Evolutionary conservation across 2,329 filamentous ascomycete genomes (phyloP).

Genomic region (Aspergillus quadrilineatus): DNA sequence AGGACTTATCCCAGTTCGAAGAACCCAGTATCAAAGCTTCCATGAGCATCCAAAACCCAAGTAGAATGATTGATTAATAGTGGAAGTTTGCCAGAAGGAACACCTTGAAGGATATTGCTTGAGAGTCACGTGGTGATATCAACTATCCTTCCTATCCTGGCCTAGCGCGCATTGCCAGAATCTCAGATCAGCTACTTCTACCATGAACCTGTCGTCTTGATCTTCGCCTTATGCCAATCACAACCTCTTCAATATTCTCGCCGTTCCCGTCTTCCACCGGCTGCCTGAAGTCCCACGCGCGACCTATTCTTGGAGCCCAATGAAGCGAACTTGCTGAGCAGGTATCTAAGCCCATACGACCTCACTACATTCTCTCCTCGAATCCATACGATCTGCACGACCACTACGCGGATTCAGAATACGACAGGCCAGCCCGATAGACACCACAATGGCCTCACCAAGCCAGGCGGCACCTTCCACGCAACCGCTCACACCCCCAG

Average conservation of each 20-base stretch:
- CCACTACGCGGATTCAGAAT: neutral
- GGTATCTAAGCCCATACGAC: neutral
- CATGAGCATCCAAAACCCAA: too few relatives aligned
- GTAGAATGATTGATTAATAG: too few relatives aligned
- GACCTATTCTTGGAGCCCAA: neutral
- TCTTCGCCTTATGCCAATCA: neutral
- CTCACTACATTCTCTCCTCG: neutral
- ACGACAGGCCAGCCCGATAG: neutral
- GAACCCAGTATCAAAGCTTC: too few relatives aligned
- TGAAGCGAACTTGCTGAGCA: neutral
- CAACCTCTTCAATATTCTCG: constrained; percentile 1
- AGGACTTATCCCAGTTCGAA: too few relatives aligned
- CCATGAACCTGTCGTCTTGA: neutral
- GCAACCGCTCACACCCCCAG: constrained; percentile 46
- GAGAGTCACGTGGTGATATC: neutral
- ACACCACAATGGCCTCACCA: constrained; percentile 36
- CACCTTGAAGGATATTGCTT: too few relatives aligned
- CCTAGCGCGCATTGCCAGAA: constrained; percentile 9
- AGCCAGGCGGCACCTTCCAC: constrained; percentile 30
- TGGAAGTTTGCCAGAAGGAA: too few relatives aligned
- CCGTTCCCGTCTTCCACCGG: neutral
- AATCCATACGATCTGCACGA: neutral
- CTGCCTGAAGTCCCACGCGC: neutral
- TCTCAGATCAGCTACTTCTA: neutral
- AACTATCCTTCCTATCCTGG: constrained; percentile 9